Base-by-base conservation (phyloP, 1,284 basidiomycete species). In the Boletus holoroseus region DNA sequence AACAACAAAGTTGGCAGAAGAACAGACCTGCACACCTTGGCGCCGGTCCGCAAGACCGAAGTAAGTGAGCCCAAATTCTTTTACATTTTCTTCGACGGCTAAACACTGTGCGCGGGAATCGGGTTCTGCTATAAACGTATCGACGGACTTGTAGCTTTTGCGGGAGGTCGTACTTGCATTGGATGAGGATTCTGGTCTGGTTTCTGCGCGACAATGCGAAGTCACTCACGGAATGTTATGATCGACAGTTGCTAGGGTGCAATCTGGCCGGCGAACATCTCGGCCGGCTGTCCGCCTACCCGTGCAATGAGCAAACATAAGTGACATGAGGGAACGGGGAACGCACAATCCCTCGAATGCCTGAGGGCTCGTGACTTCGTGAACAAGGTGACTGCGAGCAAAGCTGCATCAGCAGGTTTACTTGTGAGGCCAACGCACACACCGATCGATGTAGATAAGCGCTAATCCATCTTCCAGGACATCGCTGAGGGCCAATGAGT, bases 281-380 rank as follows among this genome's bases (percentile, higher is more conserved):
- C 94, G 82, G 35, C 79, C 81, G 47, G 94, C 91, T 60, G 79
- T 87, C 57, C 91, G 82, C 57, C 88, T 91, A 53, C 20, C 48
- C 4, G 51, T 40, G 24, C 47, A 31, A 50, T 62, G 36, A 58
- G 57, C 49, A 55, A 50, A 51, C 9, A 41, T 30, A 22, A 39
- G 28, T 20, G 35, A 32, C 16, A 35, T 22, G 43, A 44, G 6
- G 32, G 13, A 34, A 51, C 35, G 39, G 6, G 8, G 38, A 43
- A 77, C 85, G 66, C 60, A 86, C 81, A 97, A 75, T 66, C 94
- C 94, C 71, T 96, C 94, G 62, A 97, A 97, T 0, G 94, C 94
- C 69, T 97, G 94, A 31, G 94, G 94, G 56, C 89, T 94, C 16
- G 94, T 96, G 47, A 97, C 94, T 76, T 96, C 94, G 63, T 96